Conservation (phyloP, 2,329 filamentous ascomycete species). For the Verticillium alfalfae region DNA sequence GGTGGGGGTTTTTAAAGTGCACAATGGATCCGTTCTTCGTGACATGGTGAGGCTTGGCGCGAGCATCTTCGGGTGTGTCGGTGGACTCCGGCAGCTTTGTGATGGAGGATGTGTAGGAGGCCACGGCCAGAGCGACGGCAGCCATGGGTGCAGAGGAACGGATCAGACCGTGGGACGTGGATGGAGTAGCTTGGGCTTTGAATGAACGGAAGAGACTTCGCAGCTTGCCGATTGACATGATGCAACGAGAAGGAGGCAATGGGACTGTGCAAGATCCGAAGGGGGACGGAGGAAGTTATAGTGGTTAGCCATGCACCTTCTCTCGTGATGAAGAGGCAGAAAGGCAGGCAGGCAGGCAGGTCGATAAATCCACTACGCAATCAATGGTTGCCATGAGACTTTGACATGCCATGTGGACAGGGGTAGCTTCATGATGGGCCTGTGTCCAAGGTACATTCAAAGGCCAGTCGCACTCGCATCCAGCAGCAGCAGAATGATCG, state of each 20-base stretch:
- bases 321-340: background rate
- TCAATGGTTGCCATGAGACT: too few species aligned
- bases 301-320: background rate
- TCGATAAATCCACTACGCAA: background rate
- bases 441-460: background rate
- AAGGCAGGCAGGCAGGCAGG: too few species aligned
- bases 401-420: too few species aligned
- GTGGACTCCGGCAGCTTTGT: conserved; percentile 26
- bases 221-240: background rate
- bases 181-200: conserved; percentile 1
- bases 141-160: conserved; percentile 7
- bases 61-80: conserved; percentile 33
- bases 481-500: background rate
- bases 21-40: conserved; percentile 30
- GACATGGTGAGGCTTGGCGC: conserved; percentile 43
- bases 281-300: background rate
- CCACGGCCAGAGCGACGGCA: conserved; percentile 11
- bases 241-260: background rate
- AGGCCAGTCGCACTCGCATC: background rate
- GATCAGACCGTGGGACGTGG: conserved; percentile 3
- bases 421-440: too few species aligned
- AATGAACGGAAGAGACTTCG: conserved; percentile 5
- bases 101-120: conserved; percentile 19
- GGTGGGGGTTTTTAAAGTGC: conserved; percentile 46
- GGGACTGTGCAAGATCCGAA: background rate